phyloP scores from a whole-genome alignment of 495 filamentous ascomycete species.

The Trichoderma parareesei region DNA sequence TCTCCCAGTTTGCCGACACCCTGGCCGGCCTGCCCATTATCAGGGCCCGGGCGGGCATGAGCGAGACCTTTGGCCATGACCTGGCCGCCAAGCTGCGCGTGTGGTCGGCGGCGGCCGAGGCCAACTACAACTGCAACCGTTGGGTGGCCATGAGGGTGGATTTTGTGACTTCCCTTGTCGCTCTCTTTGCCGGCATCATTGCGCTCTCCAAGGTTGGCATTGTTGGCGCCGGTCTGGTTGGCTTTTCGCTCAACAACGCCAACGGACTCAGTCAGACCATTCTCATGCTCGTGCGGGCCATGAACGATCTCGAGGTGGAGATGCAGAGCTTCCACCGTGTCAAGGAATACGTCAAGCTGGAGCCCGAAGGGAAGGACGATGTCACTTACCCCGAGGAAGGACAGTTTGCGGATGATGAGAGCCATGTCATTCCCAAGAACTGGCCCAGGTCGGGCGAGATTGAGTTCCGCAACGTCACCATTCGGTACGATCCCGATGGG shows the following conservation, averaged over 20 bases:
- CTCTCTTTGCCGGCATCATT: slow-evolving; percentile 36
- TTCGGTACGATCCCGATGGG: slow-evolving; percentile 38
- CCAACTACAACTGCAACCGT: slow-evolving; percentile 42
- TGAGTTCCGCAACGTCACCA: slow-evolving; percentile 41
- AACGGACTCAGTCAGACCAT: slow-evolving; percentile 41
- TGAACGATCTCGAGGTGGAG: slow-evolving; percentile 44
- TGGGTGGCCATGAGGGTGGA: slow-evolving; percentile 43
- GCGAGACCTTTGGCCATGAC: slow-evolving; percentile 31
- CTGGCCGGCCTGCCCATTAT: slow-evolving; percentile 40
- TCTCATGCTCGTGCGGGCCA: slow-evolving; percentile 33
- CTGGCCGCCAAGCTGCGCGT: slow-evolving; percentile 35
- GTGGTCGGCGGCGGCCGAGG: slow-evolving; percentile 31
- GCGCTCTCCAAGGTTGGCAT: slow-evolving; percentile 33
- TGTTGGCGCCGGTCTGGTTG: slow-evolving; percentile 37
- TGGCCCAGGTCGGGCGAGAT: slow-evolving; percentile 42
- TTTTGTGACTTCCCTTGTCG: slow-evolving; percentile 39
- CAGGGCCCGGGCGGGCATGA: slow-evolving; percentile 38
- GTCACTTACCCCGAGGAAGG: slow-evolving; percentile 17
- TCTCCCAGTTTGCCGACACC: slow-evolving; percentile 43
- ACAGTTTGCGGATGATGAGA: slow-evolving; percentile 21
- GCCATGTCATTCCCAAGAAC: slow-evolving; percentile 26
- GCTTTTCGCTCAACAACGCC: slow-evolving; percentile 42
- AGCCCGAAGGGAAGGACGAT: slow-evolving; percentile 35
- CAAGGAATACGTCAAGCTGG: slow-evolving; percentile 36
- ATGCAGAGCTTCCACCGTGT: slow-evolving; percentile 43